Conservation (phyloP, 805 yeast genomes). For the Zygoascus biomembranicola region DNA sequence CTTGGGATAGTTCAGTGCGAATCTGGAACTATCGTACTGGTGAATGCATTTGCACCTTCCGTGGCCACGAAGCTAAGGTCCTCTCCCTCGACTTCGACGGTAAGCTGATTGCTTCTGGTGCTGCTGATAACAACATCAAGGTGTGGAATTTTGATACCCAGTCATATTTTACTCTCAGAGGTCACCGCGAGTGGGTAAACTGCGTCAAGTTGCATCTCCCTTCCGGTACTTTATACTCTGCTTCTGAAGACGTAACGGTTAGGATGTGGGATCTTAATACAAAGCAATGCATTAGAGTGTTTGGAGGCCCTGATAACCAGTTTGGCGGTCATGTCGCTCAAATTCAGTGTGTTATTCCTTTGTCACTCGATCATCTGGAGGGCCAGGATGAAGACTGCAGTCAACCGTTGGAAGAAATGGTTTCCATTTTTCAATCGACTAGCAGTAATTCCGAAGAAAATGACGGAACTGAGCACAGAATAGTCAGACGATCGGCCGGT, state of each 20-base stretch:
- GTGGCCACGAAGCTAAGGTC: conserved; percentile 87
- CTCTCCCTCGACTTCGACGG: conserved; percentile 73
- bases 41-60: conserved; percentile 83
- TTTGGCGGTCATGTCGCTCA: conserved; percentile 78
- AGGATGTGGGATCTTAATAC: conserved; percentile 90
- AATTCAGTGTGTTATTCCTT: conserved; percentile 85
- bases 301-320: conserved; percentile 50
- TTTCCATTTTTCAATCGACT: not conserved
- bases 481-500: not conserved
- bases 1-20: conserved; percentile 81
- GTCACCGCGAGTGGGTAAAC: conserved; percentile 90
- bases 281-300: conserved; percentile 69
- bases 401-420: not conserved
- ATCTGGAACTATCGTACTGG: conserved; percentile 97
- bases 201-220: conserved; percentile 78
- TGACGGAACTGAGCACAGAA: not conserved
- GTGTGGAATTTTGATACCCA: conserved; percentile 95
- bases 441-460: conserved; percentile 3
- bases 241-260: conserved; percentile 86
- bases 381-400: conserved; percentile 19
- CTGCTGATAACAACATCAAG: conserved; percentile 85
- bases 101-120: conserved; percentile 83
- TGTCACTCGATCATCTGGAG: conserved; percentile 61
- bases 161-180: conserved; percentile 86
- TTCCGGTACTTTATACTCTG: conserved; percentile 72